Conservation (phyloP, 2,329 filamentous ascomycete genomes). For the Cordyceps cateniannulata region DNA sequence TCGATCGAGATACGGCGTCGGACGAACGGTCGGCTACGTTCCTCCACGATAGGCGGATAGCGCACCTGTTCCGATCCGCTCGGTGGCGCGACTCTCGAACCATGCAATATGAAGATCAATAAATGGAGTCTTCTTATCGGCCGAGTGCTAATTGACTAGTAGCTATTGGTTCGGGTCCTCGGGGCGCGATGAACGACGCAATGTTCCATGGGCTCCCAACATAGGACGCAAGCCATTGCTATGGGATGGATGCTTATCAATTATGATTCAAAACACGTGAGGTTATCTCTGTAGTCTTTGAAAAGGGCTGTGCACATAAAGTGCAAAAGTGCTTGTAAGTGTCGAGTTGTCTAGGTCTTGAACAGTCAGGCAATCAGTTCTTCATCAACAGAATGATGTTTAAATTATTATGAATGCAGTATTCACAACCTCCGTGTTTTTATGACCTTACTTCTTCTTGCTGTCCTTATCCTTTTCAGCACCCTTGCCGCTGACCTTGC, state of each 20-base stretch:
- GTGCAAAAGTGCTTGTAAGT: too few relatives aligned
- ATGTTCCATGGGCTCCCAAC: too few relatives aligned
- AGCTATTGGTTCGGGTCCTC: not conserved
- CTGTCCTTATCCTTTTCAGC: conserved; percentile 20
- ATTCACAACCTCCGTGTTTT: not conserved
- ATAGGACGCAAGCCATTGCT: too few relatives aligned
- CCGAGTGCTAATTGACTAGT: not conserved
- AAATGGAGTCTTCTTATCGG: not conserved
- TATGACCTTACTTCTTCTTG: not conserved
- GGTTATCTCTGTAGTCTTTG: too few relatives aligned
- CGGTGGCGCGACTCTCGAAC: not conserved
- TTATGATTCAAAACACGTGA: too few relatives aligned
- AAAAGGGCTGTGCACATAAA: too few relatives aligned
- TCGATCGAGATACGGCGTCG: not conserved
- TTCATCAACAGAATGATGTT: not conserved
- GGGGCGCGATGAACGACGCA: too few relatives aligned
- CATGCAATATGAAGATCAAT: not conserved
- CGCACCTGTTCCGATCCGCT: not conserved
- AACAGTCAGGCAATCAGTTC: too few relatives aligned
- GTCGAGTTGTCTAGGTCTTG: too few relatives aligned
- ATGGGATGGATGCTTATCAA: too few relatives aligned
- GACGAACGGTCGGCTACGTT: not conserved
- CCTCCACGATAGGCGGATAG: not conserved
- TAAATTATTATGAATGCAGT: not conserved
- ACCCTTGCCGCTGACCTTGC: not conserved